phyloP scores from a whole-genome alignment of 2,329 filamentous ascomycete species.

The Claviceps capensis region DNA sequence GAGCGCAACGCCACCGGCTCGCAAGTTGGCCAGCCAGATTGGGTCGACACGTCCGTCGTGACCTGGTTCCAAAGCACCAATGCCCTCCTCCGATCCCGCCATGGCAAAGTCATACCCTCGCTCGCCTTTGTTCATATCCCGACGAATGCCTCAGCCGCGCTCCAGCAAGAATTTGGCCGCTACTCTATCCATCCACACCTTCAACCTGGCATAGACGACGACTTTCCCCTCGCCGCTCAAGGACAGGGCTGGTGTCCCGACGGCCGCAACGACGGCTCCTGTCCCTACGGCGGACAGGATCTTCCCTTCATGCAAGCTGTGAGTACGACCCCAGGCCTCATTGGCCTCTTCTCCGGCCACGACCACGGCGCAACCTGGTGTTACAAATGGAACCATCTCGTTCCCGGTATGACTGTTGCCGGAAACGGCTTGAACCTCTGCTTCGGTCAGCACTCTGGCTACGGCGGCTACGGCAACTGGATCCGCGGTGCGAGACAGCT shows the following conservation, averaged over 20 bases:
- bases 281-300: conserved; percentile 37
- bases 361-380: conserved; percentile 53
- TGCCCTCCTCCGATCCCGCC: conserved; percentile 14
- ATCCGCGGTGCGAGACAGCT: conserved; percentile 47
- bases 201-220: conserved; percentile 33
- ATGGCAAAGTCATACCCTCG: conserved; percentile 26
- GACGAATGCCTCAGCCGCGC: conserved; percentile 25
- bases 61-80: conserved; percentile 28
- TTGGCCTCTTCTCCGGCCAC: conserved; percentile 50
- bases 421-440: conserved; percentile 35
- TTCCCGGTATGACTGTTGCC: conserved; percentile 18
- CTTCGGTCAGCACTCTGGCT: conserved; percentile 54
- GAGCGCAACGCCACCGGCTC: conserved; percentile 16
- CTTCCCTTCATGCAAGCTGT: conserved; percentile 50
- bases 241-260: conserved; percentile 31
- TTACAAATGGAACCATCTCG: conserved; percentile 30
- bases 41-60: conserved; percentile 31
- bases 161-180: conserved; percentile 19
- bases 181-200: conserved; percentile 19
- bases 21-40: conserved; percentile 24
- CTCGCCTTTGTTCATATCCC: conserved; percentile 37
- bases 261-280: conserved; percentile 22
- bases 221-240: conserved; percentile 26
- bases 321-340: conserved; percentile 36
- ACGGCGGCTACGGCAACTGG: conserved; percentile 56